phyloP scores from a whole-genome alignment of 2,329 filamentous ascomycete species.

The Hypoxylon sp. region DNA sequence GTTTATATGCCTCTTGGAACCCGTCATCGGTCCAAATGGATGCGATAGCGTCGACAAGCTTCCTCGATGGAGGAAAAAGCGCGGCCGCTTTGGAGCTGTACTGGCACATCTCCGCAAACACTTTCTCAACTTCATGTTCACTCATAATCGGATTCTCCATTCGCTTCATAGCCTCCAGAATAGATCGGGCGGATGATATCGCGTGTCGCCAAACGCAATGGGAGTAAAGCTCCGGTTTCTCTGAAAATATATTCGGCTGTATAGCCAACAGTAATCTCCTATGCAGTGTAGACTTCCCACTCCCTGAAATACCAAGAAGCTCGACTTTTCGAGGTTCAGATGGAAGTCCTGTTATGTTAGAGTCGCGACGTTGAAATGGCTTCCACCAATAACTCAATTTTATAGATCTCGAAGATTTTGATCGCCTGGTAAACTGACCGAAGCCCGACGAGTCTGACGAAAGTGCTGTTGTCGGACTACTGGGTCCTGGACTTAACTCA shows the following conservation, averaged over 20 bases:
- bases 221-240: too few species aligned
- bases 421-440: too few species aligned
- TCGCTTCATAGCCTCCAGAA: background rate
- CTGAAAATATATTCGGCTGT: too few species aligned
- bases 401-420: too few species aligned
- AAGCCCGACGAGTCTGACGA: too few species aligned
- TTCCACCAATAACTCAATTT: background rate
- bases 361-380: slow-evolving; percentile 4
- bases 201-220: background rate
- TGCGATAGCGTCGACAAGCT: background rate
- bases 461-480: too few species aligned
- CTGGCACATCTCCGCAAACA: background rate
- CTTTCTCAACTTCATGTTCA: too few species aligned
- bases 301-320: background rate
- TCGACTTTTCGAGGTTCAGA: background rate
- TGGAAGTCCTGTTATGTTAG: background rate
- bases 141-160: background rate
- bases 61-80: background rate
- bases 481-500: too few species aligned
- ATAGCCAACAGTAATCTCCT: background rate
- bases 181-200: background rate
- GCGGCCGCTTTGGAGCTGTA: background rate
- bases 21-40: background rate
- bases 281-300: background rate
- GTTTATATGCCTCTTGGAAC: background rate